These are phyloP conservation scores for Bidens hawaiensis DNA, from an alignment of 140 eudicot genomes.

Conservation along the genomic window DNA sequence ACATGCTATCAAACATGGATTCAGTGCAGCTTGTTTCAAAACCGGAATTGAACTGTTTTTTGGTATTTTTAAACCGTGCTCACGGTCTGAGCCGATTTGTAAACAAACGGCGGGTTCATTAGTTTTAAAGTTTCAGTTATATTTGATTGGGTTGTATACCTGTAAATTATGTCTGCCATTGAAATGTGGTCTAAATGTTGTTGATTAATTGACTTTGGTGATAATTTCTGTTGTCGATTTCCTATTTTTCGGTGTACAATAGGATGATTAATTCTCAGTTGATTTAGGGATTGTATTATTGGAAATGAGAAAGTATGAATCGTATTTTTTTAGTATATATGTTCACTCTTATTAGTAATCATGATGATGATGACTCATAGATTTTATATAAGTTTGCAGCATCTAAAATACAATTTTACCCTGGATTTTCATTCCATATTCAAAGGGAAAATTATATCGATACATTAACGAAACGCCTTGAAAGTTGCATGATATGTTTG, in stretches of 20 bases:
- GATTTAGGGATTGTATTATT: background rate
- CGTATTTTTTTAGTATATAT: background rate
- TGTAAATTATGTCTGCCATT: too few species aligned
- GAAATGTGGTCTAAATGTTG: background rate
- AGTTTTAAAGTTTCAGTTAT: too few species aligned
- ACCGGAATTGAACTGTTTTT: too few species aligned
- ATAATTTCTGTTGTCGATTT: background rate
- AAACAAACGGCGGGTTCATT: too few species aligned
- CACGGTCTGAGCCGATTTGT: too few species aligned
- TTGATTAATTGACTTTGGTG: background rate
- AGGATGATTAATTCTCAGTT: background rate
- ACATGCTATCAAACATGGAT: too few species aligned
- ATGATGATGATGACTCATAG: background rate
- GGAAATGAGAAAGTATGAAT: background rate
- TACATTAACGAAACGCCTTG: too few species aligned
- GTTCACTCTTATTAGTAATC: background rate
- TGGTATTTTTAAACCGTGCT: too few species aligned
- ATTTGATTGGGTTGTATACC: too few species aligned
- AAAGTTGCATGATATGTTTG: constrained; percentile 11
- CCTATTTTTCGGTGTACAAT: background rate
- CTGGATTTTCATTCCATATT: background rate
- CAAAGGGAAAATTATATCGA: background rate
- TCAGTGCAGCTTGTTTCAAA: background rate
- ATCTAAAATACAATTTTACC: background rate
- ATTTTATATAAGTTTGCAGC: background rate